Conservation (phyloP, 2,329 filamentous ascomycete species). For the Trichoderma sp. region DNA sequence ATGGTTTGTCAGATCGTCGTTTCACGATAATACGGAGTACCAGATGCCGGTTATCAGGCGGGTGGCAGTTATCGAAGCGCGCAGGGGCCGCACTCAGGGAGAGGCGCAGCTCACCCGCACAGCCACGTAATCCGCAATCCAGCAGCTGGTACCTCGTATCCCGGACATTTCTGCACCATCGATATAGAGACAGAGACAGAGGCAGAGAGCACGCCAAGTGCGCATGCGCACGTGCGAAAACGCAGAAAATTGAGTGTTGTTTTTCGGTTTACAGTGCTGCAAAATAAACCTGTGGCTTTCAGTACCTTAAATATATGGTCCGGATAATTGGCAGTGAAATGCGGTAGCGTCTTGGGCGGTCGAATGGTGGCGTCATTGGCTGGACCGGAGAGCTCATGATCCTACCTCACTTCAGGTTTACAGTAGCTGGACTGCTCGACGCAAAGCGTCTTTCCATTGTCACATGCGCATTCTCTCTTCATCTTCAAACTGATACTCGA, state of each 20-base stretch:
- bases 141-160: background rate
- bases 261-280: background rate
- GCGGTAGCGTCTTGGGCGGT: background rate
- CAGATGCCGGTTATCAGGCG: background rate
- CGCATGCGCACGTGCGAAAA: background rate
- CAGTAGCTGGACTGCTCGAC: too few species aligned
- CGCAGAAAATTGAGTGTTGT: background rate
- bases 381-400: background rate
- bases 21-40: constrained; percentile 13
- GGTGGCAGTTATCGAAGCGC: constrained; percentile 3
- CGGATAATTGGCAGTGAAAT: background rate
- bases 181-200: background rate
- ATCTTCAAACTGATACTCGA: constrained; percentile 3
- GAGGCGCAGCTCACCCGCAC: constrained; percentile 18
- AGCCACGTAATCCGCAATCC: constrained; percentile 18
- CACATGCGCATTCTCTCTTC: constrained; percentile 1
- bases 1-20: background rate
- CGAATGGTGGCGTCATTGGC: background rate
- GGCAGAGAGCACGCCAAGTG: background rate
- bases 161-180: background rate
- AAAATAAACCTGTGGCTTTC: background rate
- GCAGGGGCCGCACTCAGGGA: constrained; percentile 13
- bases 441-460: background rate
- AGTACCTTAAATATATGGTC: background rate
- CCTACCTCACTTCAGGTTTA: background rate